Evolutionary conservation across 2,329 filamentous ascomycete species (phyloP).

Genomic region (Cladophialophora immunda): DNA sequence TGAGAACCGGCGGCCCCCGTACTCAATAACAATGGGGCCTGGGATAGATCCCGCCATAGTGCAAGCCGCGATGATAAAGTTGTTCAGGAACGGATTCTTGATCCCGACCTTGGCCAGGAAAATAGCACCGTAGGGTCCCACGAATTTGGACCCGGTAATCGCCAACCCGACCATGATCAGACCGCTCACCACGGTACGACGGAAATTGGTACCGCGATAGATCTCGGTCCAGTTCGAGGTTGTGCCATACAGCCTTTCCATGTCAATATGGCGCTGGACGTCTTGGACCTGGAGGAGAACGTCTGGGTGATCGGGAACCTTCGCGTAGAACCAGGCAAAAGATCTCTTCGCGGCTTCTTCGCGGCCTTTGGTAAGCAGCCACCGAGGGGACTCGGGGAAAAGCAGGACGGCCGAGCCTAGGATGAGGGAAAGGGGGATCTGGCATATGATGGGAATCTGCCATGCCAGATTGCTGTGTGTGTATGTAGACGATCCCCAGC

Average conservation of each 20-base stretch:
- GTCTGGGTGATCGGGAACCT: constrained; percentile 31
- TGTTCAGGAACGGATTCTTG: constrained; percentile 33
- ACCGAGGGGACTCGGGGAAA: constrained; percentile 56
- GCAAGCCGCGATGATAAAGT: constrained; percentile 19
- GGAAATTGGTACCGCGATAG: constrained; percentile 39
- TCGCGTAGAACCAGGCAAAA: constrained; percentile 41
- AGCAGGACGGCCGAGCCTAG: constrained; percentile 51
- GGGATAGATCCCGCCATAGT: constrained; percentile 14
- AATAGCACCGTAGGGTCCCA: constrained; percentile 22
- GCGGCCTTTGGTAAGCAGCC: constrained; percentile 55
- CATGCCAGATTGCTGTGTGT: constrained; percentile 44
- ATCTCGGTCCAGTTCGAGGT: constrained; percentile 41
- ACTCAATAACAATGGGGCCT: constrained; percentile 34
- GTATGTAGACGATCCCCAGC: constrained; percentile 42
- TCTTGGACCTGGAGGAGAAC: constrained; percentile 42
- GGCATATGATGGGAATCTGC: constrained; percentile 45
- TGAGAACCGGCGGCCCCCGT: constrained; percentile 40
- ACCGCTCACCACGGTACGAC: constrained; percentile 40
- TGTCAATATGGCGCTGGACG: constrained; percentile 41
- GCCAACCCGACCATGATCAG: constrained; percentile 43
- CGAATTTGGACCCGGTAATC: constrained; percentile 42
- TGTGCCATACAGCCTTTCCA: constrained; percentile 34
- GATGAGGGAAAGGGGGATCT: constrained; percentile 43
- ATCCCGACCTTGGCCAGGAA: constrained; percentile 39
- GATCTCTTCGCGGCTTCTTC: constrained; percentile 52